These are phyloP conservation scores for Mycena kentingensis DNA, from an alignment of 768 basidiomycete species.

Conservation along the genomic window DNA sequence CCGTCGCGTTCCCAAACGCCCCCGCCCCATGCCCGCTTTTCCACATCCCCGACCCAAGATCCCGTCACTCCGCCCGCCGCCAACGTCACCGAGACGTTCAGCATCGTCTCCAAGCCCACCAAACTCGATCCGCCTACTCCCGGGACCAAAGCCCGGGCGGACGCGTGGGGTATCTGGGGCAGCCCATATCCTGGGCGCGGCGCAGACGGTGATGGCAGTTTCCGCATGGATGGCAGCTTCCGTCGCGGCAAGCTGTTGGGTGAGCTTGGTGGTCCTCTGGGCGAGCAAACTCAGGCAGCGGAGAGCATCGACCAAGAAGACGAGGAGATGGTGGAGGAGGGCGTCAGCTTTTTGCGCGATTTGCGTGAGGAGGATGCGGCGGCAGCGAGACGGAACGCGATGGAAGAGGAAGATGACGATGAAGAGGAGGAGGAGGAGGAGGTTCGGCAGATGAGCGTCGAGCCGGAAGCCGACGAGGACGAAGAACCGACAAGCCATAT, in stretches of 20 bases:
- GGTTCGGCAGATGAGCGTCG: conserved; percentile 29
- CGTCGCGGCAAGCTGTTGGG: background rate
- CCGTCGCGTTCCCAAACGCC: no score
- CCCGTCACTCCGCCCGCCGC: background rate
- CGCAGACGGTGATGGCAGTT: conserved; percentile 10
- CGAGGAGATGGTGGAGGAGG: conserved; percentile 13
- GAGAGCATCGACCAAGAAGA: conserved; percentile 8
- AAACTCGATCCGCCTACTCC: conserved; percentile 51
- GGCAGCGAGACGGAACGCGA: conserved; percentile 17
- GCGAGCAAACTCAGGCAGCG: background rate
- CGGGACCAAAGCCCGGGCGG: conserved; percentile 33
- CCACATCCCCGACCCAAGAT: background rate
- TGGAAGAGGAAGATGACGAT: conserved; percentile 25
- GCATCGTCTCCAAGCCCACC: conserved; percentile 33
- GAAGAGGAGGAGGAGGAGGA: conserved; percentile 33
- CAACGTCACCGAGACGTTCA: background rate
- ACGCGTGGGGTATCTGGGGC: conserved; percentile 49
- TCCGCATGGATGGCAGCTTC: conserved; percentile 19
- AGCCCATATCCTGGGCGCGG: conserved; percentile 15
- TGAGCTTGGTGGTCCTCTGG: background rate
- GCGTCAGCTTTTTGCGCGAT: conserved; percentile 14
- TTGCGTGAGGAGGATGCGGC: conserved; percentile 20
- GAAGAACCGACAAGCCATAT: background rate
- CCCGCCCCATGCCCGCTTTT: background rate
- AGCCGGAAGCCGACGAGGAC: conserved; percentile 25